Evolutionary conservation across 495 filamentous ascomycete species (phyloP), one percentile per base, ranked within the genome.

Genomic region (Glonium stellatum): DNA sequence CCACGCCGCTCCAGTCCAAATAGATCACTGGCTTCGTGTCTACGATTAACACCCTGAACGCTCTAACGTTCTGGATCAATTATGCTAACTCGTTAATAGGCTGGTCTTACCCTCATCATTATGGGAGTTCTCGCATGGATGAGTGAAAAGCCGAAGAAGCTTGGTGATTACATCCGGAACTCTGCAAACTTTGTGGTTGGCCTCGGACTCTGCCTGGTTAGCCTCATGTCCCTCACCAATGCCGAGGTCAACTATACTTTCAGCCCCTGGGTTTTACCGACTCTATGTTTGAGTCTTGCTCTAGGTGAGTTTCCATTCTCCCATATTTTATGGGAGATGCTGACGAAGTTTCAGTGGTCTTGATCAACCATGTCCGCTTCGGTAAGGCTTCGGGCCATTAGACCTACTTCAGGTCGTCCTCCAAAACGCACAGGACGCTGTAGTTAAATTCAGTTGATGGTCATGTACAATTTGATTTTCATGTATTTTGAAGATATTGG

Each of bases 81-180:
- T 37, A 22, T 1, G 54, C 22, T 23, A 3, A 56, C 63, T 61
- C 39, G 57, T 41, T 23, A n/a, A 41, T 31, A 64, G n/a, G 75
- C 75, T 22, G 78, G 78, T 11, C 31, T 73, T 25, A 71, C 73
- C 2, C 61, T 81, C 4, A 69, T 78, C 19, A 47, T 78, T 5
- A 68, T 76, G 37, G 73, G 69, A 37, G 47, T 73, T 13, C 72
- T 79, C 41, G 69, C 69, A 51, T 57, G 76, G 55, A 59, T 78
- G 46, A 66, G 59, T 0, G 51, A 66, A 3, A 53, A 55, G 21
- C 51, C 39, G 9, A 42, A 53, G 37, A 41, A 62, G 18, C 56
- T 44, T 11, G 46, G 23, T 5, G 13, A 27, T 13, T 63, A 61
- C 44, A 15, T 63, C 42, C 62, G 63, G 41, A 44, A 53, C 13